Evolutionary conservation across 2,329 filamentous ascomycete genomes (phyloP), one percentile per base, ranked within the genome.

Genomic region (Colletotrichum plurivorum): DNA sequence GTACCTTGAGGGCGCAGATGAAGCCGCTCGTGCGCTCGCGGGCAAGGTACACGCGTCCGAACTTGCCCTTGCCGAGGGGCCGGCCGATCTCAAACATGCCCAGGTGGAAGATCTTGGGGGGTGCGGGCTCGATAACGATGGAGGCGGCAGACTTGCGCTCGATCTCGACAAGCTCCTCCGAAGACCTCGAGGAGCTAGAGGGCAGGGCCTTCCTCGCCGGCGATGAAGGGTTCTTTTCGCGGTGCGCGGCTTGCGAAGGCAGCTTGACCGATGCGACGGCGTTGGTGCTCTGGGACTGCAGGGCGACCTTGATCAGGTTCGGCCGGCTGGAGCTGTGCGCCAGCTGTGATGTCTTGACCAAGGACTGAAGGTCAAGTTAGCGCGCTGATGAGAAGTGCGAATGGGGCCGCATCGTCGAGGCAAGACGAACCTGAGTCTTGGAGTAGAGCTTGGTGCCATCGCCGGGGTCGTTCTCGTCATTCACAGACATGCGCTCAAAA

Each of bases 11-110:
- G 1, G 93, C 93, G 81, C 93, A 97, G 72, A 97, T 92, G 81
- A 95, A 97, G 71, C 92, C 92, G 27, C 89, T 93, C 52, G 87
- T 89, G 67, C 93, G 89, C 81, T 96, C 93, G 64, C 93, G 92
- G 56, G 93, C 93, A 31, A 97, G 89, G 78, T 97, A 97, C 3
- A 97, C 94, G 53, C 93, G 89, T 2, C 93, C 93, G 76, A 96
- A 97, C 78, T 96, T 97, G 72, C 93, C 93, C 82, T 96, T 96
- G 61, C 93, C 93, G 4, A 97, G 84, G 1, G 93, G 93, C 73
- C 94, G 92, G 46, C 93, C 93, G 72, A 97, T 97, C 80, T 97
- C 94, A 79, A 97, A 97, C 93, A 97, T 97, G 81, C 94, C 93
- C 4, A 97, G 89, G 78, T 97, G 94, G 81, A 95, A 95, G 73